Base-by-base conservation (phyloP, 768 basidiomycete genomes). In the Chiua virens region DNA sequence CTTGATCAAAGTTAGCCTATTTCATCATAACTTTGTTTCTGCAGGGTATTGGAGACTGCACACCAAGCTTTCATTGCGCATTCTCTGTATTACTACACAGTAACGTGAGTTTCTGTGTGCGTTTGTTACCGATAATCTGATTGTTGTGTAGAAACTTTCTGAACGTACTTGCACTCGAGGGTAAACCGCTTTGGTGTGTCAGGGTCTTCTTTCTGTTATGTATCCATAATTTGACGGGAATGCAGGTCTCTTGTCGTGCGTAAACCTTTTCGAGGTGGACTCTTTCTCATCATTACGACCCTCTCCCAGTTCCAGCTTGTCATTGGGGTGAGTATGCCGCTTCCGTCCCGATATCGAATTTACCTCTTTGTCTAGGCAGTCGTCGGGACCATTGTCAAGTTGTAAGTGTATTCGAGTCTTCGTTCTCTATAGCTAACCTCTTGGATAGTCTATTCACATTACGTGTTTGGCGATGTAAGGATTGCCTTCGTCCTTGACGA, bases 381-480 rank as follows among this genome's bases (percentile, higher is more conserved):
- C n/a, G 75, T 79, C 21, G 83, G 78, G 2, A 71, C 71, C 5
- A 66, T 81, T n/a, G 83, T 85, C 34, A 82, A 81, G 69, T 61
- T 70, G 82, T 83, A 49, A 42, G 79, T 69, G 11, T 37, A 30
- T 23, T 4, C 13, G 17, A 5, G 15, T 4, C 6, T 22, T 21
- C 17, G 6, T 53, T 39, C n/a, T 20, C 8, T 14, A 18, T 27
- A 21, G 41, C 45, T 21, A 20, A 13, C 37, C 44, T 9, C 47
- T 30, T 21, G 3, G 23, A 17, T 45, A 85, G 82, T 35, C 73
- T 75, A 43, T 85, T 83, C 51, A 73, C 79, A 1, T 69, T 83
- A 66, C 79, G 83, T 14, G 82, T 85, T 13, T 85, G 81, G 81
- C 67, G 81, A 65, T 85, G 83, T 83, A 64, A 52, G 67, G 14